Evolutionary conservation across 306 rosid species (phyloP), one percentile per base, ranked within the genome.

Genomic region (Inga oerstediana): DNA sequence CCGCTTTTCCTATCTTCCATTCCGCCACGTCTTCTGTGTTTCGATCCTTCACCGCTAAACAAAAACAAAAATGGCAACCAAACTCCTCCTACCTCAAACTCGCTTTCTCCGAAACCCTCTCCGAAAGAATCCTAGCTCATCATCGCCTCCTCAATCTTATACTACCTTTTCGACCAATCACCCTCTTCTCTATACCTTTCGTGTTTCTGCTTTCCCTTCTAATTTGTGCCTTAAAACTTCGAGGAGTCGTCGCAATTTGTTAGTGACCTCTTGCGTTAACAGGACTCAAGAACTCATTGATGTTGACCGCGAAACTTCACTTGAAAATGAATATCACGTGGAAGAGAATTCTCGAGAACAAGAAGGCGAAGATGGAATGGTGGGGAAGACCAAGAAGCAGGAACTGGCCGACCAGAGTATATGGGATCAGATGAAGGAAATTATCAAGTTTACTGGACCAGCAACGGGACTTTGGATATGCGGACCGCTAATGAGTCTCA

Each of bases 401-500:
- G 91, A 89, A 45, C 69, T 92, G 76, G 91, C 64, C 64, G 79
- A 78, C 8, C 88, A 81, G 80, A 86, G 89, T 22, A 83, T 92
- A 84, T 89, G 91, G 94, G 69, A 8, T 61, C 99, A 95, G 84
- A 86, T 93, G 81, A 90, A 90, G 88, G 93, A 92, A 88, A 95
- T 93, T 51, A 81, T 86, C 1, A 82, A 69, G 82, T 92, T 95
- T 68, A 88, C 94, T 0, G 98, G 93, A 13, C 98, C 99, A 3
- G 96, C 97, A 0, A 87, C 91, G 1, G 99, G 91, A 20, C 88
- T 95, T 82, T 95, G 99, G 99, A 74, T 92, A 4, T 90, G 96
- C 24, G 97, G 93, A 46, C 99, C 98, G 3, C 78, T 93, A 12
- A 92, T 93, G 99, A 95, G 98, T 85, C 93, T 95, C 84, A 93